phyloP scores from a whole-genome alignment of 148 eudicot genomes.

The Heliamphora exappendiculata region DNA sequence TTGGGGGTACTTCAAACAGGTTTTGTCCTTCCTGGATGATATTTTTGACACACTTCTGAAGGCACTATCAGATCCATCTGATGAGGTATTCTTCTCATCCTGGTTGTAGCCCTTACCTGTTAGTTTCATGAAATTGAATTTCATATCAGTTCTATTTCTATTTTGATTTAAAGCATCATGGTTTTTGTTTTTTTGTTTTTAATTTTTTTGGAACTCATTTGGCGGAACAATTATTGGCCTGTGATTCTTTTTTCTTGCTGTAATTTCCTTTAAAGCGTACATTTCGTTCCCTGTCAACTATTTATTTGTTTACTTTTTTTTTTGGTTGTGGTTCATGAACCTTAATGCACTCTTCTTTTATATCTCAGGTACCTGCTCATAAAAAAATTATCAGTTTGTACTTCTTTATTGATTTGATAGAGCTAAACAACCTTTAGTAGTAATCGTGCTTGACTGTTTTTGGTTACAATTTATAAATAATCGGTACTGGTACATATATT shows the following conservation, averaged over 20 bases:
- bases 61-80: conserved; percentile 91
- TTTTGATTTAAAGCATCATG: too few relatives aligned
- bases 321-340: too few relatives aligned
- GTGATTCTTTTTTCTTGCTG: not conserved
- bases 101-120: too few relatives aligned
- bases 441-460: not conserved
- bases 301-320: not conserved
- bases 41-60: conserved; percentile 83
- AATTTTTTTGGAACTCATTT: not conserved
- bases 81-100: conserved; percentile 53
- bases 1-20: conserved; percentile 50
- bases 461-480: not conserved
- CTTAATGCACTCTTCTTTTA: too few relatives aligned
- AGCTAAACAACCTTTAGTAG: not conserved
- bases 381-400: not conserved
- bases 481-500: too few relatives aligned
- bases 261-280: too few relatives aligned
- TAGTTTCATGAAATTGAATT: too few relatives aligned
- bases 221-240: not conserved
- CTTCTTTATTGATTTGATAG: not conserved
- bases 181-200: too few relatives aligned
- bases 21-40: conserved; percentile 64
- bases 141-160: too few relatives aligned
- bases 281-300: too few relatives aligned
- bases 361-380: not conserved